Base-by-base conservation (phyloP, 371 early-diverging fungal species). In the Mortierella sp. region DNA sequence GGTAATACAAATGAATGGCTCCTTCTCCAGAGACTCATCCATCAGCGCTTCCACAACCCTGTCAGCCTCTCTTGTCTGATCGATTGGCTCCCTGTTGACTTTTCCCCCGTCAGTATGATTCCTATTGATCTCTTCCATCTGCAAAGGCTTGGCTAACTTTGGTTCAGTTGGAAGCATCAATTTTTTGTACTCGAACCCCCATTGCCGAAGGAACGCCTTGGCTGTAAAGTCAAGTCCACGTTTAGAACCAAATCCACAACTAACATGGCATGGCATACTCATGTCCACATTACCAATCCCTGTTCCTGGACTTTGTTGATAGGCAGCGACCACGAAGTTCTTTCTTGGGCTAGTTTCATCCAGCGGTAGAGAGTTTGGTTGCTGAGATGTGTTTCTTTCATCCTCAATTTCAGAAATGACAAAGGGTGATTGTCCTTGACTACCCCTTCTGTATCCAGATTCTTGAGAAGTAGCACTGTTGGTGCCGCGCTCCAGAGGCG, bases 241-340 rank as follows among this genome's bases (percentile, higher is more conserved):
- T 26, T 72, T 79, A 26, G 80, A 72, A 2, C 80, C 80, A 25
- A 73, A 69, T 12, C 73, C 80, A 18, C 80, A 79, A 3, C 73
- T 79, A 64, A 73, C 64, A 23, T 51, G 63, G 46, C 73, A 79
- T 7, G 19, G 19, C 23, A 53, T 53, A 12, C 11, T 23, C 23
- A 23, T 53, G 4, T 23, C 12, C 25, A 56, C 29, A 5, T 14
- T 14, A 1, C 37, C 43, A 2, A 37, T 51, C 37, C 62, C 62
- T 62, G 62, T 62, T 16, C 52, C 62, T 16, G 50, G 48, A 30
- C 52, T 51, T 3, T 51, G 62, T 23, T 62, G 62, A 37, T 62
- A 62, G 28, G 52, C 21, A 21, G 21, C 26, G 21, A 53, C 15
- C 14, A 26, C 15, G 37, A 37, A 37, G 37, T 9, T 37, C 37